Evolutionary conservation across 208 protist species (phyloP).

Genomic region (Trypanosoma melophagium): DNA sequence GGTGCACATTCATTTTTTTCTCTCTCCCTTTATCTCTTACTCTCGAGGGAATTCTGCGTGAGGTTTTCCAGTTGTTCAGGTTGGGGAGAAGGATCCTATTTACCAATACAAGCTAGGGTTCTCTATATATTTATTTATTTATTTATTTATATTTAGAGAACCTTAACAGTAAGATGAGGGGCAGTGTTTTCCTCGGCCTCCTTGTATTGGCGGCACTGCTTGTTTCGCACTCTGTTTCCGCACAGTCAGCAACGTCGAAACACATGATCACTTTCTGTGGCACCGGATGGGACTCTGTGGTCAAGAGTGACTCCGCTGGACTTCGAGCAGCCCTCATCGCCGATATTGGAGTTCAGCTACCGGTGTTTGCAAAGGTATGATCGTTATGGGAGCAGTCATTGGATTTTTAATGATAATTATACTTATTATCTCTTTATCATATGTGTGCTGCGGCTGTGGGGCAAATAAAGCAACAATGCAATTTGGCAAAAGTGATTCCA

Average conservation of each 20-base stretch:
- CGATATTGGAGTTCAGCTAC: constrained; percentile 1
- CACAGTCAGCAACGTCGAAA: constrained; percentile 3
- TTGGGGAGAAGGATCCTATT: too few species aligned
- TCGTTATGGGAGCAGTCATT: background rate
- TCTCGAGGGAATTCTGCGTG: too few species aligned
- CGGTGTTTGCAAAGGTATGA: background rate
- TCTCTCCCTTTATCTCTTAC: too few species aligned
- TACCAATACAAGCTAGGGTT: too few species aligned
- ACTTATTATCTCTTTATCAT: background rate
- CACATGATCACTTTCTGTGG: constrained; percentile 11
- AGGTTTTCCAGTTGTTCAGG: too few species aligned
- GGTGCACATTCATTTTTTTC: too few species aligned
- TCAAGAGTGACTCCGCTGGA: background rate
- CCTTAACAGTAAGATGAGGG: background rate
- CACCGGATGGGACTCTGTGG: constrained; percentile 1
- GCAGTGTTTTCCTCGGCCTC: background rate
- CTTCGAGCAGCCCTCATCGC: constrained; percentile 2
- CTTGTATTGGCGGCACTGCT: background rate
- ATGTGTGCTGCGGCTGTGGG: background rate
- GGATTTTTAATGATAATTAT: background rate
- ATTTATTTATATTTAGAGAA: too few species aligned
- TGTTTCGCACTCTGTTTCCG: background rate
- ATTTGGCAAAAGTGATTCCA: too few species aligned
- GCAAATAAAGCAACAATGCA: background rate
- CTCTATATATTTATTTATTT: too few species aligned